phyloP scores from a whole-genome alignment of 164 flowering plant species.

The Akebia trifoliata region DNA sequence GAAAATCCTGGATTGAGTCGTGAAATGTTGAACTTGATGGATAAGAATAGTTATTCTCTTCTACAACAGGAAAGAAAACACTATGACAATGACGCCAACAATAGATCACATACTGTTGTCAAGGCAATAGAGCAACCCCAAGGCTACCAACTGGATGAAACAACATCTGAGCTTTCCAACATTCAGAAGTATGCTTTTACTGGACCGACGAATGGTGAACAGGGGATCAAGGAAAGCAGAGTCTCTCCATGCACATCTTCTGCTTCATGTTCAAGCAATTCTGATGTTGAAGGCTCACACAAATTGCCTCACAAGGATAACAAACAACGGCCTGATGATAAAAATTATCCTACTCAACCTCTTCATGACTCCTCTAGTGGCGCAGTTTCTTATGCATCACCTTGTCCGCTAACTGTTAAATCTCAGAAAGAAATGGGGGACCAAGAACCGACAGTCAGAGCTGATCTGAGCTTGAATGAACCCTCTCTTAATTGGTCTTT shows the following conservation, averaged over 20 bases:
- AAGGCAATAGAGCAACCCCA: slow-evolving; percentile 9
- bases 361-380: slow-evolving; percentile 13
- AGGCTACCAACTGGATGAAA: slow-evolving; percentile 12
- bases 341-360: slow-evolving; percentile 8
- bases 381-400: slow-evolving; percentile 6
- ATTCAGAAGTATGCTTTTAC: slow-evolving; percentile 14
- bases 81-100: slow-evolving; percentile 1
- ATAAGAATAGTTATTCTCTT: slow-evolving; percentile 15
- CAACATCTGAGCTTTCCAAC: slow-evolving; percentile 14
- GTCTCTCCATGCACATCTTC: slow-evolving; percentile 2
- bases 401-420: slow-evolving; percentile 11
- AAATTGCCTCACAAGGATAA: not conserved
- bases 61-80: slow-evolving; percentile 12
- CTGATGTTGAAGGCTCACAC: slow-evolving; percentile 16
- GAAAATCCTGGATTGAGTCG: slow-evolving; percentile 8
- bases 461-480: slow-evolving; percentile 4
- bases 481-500: slow-evolving; percentile 12
- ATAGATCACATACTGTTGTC: slow-evolving; percentile 7
- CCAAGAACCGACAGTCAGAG: slow-evolving; percentile 7
- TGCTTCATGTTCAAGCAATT: slow-evolving; percentile 12
- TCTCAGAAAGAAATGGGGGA: slow-evolving; percentile 12
- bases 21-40: slow-evolving; percentile 17
- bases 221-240: slow-evolving; percentile 3
- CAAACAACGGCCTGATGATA: slow-evolving; percentile 11
- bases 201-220: slow-evolving; percentile 14